phyloP scores from a whole-genome alignment of 495 filamentous ascomycete species.

The Hyphodiscus hymeniophilus region DNA sequence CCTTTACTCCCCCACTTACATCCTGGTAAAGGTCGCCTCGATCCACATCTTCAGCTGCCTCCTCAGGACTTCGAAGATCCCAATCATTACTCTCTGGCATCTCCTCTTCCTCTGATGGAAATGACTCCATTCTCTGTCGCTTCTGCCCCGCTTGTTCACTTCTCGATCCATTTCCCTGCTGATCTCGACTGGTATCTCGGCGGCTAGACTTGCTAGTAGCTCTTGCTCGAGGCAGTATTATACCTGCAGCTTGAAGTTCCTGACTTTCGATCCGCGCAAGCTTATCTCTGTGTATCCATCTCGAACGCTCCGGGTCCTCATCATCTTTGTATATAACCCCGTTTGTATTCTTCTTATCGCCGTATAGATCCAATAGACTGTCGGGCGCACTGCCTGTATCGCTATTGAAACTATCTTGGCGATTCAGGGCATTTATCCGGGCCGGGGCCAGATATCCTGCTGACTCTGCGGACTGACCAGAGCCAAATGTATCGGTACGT shows the following conservation, averaged over 20 bases:
- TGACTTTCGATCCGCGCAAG: slow-evolving; percentile 86
- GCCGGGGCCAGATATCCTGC: slow-evolving; percentile 19
- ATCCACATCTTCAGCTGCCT: slow-evolving; percentile 66
- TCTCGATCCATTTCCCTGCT: slow-evolving; percentile 26
- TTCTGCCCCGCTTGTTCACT: slow-evolving; percentile 33
- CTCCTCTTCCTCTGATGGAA: slow-evolving; percentile 34
- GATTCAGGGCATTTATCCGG: slow-evolving; percentile 25
- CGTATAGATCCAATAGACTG: slow-evolving; percentile 47
- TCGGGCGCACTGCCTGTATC: slow-evolving; percentile 48
- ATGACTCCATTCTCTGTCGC: slow-evolving; percentile 36
- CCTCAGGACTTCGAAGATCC: slow-evolving; percentile 74
- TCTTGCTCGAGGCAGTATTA: slow-evolving; percentile 57
- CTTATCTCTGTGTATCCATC: slow-evolving; percentile 97
- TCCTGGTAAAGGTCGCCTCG: slow-evolving; percentile 35
- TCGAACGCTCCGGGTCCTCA: slow-evolving; percentile 48
- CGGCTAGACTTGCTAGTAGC: slow-evolving; percentile 49
- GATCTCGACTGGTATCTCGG: slow-evolving; percentile 46
- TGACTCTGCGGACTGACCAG: slow-evolving; percentile 8
- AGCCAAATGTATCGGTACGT: slow-evolving; percentile 5
- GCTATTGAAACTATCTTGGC: slow-evolving; percentile 40
- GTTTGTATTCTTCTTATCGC: slow-evolving; percentile 18
- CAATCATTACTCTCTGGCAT: slow-evolving; percentile 34
- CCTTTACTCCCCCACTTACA: slow-evolving; percentile 29
- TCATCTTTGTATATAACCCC: slow-evolving; percentile 11
- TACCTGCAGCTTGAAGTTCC: slow-evolving; percentile 83